Conservation (phyloP, 2,329 filamentous ascomycete genomes). For the Talaromyces sp. region DNA sequence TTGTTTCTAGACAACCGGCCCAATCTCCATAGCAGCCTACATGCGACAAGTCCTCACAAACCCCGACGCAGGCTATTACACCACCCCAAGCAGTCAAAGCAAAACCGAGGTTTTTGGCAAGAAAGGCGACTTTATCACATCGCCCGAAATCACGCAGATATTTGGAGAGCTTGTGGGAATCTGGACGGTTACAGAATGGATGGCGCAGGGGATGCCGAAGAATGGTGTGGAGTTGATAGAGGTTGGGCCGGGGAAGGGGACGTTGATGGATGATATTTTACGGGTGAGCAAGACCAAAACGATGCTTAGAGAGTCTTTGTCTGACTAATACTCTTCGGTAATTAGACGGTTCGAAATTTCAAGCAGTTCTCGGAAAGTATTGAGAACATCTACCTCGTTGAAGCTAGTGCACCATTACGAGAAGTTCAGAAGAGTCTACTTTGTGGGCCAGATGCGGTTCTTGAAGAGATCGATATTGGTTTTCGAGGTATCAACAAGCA, state of each 20-base stretch:
- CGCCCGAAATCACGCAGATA: conserved; percentile 93
- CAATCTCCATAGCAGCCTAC: conserved; percentile 85
- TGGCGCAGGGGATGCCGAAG: conserved; percentile 74
- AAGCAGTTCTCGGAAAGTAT: conserved; percentile 71
- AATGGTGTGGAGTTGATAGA: conserved; percentile 85
- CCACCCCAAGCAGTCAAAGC: conserved; percentile 67
- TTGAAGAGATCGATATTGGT: conserved; percentile 70
- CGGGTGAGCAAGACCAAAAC: conserved; percentile 56
- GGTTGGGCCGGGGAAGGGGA: conserved; percentile 88
- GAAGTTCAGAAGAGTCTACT: conserved; percentile 75
- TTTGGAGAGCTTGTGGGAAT: conserved; percentile 93
- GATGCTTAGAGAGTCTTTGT: neutral
- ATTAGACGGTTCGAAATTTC: conserved; percentile 78
- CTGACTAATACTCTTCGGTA: neutral
- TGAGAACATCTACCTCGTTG: conserved; percentile 87
- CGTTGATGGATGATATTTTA: conserved; percentile 94
- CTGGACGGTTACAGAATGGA: conserved; percentile 96
- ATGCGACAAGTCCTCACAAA: conserved; percentile 99
- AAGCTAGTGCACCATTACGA: conserved; percentile 80
- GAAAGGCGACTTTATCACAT: conserved; percentile 93
- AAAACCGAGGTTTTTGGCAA: conserved; percentile 84
- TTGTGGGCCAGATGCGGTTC: conserved; percentile 65
- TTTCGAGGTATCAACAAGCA: conserved; percentile 74
- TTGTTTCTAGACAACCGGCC: conserved; percentile 70
- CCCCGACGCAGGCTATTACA: conserved; percentile 91